Percentiles rank a stretch among this genome's conserved stretches.
Evolutionary conservation across 2,329 filamentous ascomycete genomes (phyloP).

Genomic region (Fusarium drepaniforme): DNA sequence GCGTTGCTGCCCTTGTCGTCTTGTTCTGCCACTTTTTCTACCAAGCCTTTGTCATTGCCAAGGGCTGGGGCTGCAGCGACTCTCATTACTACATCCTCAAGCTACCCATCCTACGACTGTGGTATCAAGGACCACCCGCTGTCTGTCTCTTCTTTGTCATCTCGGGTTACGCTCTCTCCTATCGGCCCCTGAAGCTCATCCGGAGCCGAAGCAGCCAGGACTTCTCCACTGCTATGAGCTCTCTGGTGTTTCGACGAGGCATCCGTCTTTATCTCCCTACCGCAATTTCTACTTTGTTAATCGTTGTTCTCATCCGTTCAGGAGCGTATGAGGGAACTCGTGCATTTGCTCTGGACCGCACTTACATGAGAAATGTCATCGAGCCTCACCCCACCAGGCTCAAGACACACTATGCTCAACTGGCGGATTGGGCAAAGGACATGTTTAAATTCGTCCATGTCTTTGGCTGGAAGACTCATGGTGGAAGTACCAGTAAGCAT

Average conservation of each 20-base stretch:
- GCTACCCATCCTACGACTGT: constrained; percentile 65
- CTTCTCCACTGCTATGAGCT: constrained; percentile 60
- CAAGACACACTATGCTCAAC: constrained; percentile 53
- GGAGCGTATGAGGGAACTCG: constrained; percentile 63
- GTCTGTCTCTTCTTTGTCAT: constrained; percentile 74
- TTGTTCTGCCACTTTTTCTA: constrained; percentile 70
- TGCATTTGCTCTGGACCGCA: constrained; percentile 57
- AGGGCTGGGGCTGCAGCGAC: constrained; percentile 60
- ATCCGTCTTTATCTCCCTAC: constrained; percentile 66
- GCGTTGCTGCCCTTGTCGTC: constrained; percentile 67
- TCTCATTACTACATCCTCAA: constrained; percentile 61
- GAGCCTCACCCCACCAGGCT: constrained; percentile 60
- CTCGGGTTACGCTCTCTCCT: constrained; percentile 70
- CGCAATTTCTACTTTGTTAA: constrained; percentile 62
- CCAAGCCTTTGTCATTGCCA: constrained; percentile 63
- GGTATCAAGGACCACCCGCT: constrained; percentile 67
- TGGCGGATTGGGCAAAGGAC: constrained; percentile 59
- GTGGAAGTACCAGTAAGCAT: constrained; percentile 58
- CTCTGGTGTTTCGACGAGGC: constrained; percentile 63
- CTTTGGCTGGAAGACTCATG: constrained; percentile 63
- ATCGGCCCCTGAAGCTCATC: constrained; percentile 63
- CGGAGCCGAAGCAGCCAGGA: constrained; percentile 53
- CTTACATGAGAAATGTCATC: constrained; percentile 61
- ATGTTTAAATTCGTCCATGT: constrained; percentile 65
- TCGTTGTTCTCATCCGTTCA: constrained; percentile 57